phyloP scores from a whole-genome alignment of 345 rosid species.

The Turnera subulata region DNA sequence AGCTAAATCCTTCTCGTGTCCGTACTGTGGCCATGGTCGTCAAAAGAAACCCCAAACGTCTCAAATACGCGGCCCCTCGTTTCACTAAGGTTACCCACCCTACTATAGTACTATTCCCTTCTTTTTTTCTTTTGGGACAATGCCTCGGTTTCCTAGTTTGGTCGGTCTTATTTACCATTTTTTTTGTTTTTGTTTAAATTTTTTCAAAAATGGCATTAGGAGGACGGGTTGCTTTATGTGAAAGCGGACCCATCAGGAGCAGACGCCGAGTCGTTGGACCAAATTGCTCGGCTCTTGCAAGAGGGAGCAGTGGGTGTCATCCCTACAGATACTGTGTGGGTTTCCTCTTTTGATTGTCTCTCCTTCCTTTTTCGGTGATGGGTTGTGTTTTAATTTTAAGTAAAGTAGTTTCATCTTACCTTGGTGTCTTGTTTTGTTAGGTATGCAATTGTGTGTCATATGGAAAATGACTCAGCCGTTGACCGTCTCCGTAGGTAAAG shows the following conservation, averaged over 20 bases:
- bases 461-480: constrained; percentile 65
- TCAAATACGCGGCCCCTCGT: constrained; percentile 79
- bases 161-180: not conserved
- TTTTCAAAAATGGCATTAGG: constrained; percentile 34
- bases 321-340: constrained; percentile 82
- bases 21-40: constrained; percentile 44
- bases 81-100: constrained; percentile 55
- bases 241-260: constrained; percentile 68
- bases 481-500: constrained; percentile 86
- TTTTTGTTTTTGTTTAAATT: not conserved
- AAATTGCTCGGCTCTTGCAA: constrained; percentile 59
- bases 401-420: not conserved
- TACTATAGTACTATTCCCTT: not conserved
- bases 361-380: not conserved
- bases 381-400: not conserved
- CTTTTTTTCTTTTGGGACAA: no score
- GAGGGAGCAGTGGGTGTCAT: constrained; percentile 93
- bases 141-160: not conserved
- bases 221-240: constrained; percentile 54
- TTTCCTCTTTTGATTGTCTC: not conserved
- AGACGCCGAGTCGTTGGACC: constrained; percentile 70
- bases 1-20: constrained; percentile 20
- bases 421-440: constrained; percentile 25
- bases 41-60: constrained; percentile 90
- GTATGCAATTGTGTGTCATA: constrained; percentile 71